These are phyloP conservation scores for Iris pallida DNA, from an alignment of 116 monocot genomes.

Conservation along the genomic window DNA sequence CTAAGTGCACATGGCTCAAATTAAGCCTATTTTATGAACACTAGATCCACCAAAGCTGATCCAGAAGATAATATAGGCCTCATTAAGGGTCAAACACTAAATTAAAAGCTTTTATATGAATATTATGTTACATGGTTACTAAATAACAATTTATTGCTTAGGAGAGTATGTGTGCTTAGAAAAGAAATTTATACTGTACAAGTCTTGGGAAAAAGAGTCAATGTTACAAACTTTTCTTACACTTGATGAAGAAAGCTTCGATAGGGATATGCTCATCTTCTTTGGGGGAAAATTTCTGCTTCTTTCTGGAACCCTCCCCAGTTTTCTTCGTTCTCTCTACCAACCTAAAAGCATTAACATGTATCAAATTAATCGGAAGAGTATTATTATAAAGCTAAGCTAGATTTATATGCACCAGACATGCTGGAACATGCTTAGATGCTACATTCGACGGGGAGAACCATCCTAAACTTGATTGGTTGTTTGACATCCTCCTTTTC, in stretches of 20 bases:
- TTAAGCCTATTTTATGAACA: too few species aligned
- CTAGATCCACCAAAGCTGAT: neutral
- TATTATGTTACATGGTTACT: neutral
- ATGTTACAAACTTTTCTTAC: conserved; percentile 28
- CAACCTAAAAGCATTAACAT: conserved; percentile 16
- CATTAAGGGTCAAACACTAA: neutral
- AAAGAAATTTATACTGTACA: neutral
- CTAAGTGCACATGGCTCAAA: too few species aligned
- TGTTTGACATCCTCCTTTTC: too few species aligned
- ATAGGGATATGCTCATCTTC: conserved; percentile 56
- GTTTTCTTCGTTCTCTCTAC: neutral
- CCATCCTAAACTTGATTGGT: too few species aligned
- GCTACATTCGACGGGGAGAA: neutral
- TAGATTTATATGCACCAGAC: neutral
- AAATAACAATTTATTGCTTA: neutral
- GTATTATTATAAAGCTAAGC: neutral
- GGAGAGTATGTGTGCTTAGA: neutral
- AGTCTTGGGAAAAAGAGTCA: neutral
- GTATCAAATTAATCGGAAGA: neutral
- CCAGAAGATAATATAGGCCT: neutral
- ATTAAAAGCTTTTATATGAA: neutral
- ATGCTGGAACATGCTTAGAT: neutral
- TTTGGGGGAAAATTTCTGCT: conserved; percentile 43
- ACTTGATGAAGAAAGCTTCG: conserved; percentile 59
- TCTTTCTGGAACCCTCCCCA: conserved; percentile 34